These are phyloP conservation scores for Cyberlindnera suaveolens DNA, from an alignment of 805 yeast species.

Conservation along the genomic window DNA sequence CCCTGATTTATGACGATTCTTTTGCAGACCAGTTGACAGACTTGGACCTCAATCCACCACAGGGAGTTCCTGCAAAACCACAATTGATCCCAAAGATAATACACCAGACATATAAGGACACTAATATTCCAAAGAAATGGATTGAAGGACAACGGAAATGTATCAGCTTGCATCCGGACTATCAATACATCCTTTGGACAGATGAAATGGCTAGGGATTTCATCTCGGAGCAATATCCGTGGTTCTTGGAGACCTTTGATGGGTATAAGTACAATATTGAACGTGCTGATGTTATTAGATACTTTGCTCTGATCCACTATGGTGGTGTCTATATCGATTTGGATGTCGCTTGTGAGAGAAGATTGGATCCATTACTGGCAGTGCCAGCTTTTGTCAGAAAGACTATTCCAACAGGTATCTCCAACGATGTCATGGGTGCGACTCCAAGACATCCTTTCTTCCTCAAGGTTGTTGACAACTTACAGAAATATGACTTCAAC, in stretches of 20 bases:
- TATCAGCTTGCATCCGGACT: slow-evolving; percentile 77
- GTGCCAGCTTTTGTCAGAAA: slow-evolving; percentile 84
- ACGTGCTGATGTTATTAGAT: slow-evolving; percentile 87
- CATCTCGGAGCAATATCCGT: slow-evolving; percentile 71
- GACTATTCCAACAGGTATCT: slow-evolving; percentile 85
- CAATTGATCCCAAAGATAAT: slow-evolving; percentile 80
- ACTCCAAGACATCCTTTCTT: slow-evolving; percentile 86
- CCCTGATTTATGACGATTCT: slow-evolving; percentile 69
- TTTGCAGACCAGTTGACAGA: slow-evolving; percentile 56
- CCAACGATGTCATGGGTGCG: slow-evolving; percentile 90
- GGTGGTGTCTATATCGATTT: slow-evolving; percentile 91
- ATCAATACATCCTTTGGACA: slow-evolving; percentile 85
- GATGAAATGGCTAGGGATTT: slow-evolving; percentile 77
- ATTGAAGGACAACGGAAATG: slow-evolving; percentile 69
- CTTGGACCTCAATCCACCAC: slow-evolving; percentile 52
- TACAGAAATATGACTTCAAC: slow-evolving; percentile 56
- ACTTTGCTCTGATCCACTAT: slow-evolving; percentile 73
- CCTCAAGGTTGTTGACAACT: slow-evolving; percentile 56
- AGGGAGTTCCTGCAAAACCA: slow-evolving; percentile 36
- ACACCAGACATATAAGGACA: slow-evolving; percentile 87
- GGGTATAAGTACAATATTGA: slow-evolving; percentile 74
- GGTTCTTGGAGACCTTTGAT: slow-evolving; percentile 81
- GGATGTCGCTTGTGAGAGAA: slow-evolving; percentile 81
- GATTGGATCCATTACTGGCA: slow-evolving; percentile 72
- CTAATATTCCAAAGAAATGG: slow-evolving; percentile 78